A percentile compares a stretch with the other conserved stretches of the same genome.
phyloP scores from a whole-genome alignment of 148 eudicot genomes.

The Camellia lanceoleosa region DNA sequence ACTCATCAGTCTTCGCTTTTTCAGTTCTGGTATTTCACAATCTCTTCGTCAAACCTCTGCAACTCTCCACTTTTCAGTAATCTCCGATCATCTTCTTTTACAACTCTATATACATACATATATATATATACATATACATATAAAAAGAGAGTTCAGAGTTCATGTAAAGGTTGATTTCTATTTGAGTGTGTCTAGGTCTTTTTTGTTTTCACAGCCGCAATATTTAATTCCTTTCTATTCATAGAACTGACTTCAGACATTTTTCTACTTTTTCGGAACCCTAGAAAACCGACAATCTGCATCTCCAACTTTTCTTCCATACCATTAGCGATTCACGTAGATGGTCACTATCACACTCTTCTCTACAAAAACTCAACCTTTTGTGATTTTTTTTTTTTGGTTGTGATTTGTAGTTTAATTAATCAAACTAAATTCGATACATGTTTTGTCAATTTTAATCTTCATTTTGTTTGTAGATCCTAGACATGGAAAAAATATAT shows the following conservation, averaged over 20 bases:
- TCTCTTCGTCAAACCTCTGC: not conserved
- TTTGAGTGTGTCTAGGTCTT: not conserved
- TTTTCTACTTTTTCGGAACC: constrained; percentile 4
- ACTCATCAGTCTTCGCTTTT: not conserved
- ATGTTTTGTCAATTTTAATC: not conserved
- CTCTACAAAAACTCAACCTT: not conserved
- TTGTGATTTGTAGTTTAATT: no score
- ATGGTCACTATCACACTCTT: not conserved
- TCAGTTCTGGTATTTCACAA: not conserved
- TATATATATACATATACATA: not conserved
- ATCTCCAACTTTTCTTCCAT: not conserved
- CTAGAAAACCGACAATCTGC: not conserved
- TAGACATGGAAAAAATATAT: constrained; percentile 24
- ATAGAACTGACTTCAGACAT: not conserved
- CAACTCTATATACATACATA: not conserved
- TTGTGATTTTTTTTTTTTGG: not conserved
- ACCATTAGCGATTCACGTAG: not conserved
- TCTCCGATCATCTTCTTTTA: not conserved
- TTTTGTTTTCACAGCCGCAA: constrained; percentile 9
- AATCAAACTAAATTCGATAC: not conserved
- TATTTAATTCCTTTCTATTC: constrained; percentile 2
- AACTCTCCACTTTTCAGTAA: not conserved
- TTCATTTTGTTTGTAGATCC: not conserved
- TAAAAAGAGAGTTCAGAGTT: not conserved
- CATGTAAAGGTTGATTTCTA: not conserved